These are phyloP conservation scores for Rhizoclosmatium sp. DNA, from an alignment of 192 early-diverging fungal genomes.

Conservation along the genomic window DNA sequence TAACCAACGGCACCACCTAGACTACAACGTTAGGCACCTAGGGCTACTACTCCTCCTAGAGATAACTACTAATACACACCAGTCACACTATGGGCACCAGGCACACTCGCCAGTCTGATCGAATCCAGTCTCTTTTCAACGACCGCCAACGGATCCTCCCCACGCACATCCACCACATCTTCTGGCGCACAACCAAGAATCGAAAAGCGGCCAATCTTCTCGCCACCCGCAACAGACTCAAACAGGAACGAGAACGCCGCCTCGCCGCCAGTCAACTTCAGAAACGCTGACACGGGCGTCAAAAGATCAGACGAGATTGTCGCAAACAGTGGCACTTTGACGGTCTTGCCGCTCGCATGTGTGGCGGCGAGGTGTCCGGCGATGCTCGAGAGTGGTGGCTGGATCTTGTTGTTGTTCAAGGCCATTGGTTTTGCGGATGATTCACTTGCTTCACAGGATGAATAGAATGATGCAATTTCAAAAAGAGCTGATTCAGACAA, in stretches of 20 bases:
- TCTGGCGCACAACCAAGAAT: conserved; percentile 94
- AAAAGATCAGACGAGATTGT: conserved; percentile 90
- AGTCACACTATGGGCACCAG: conserved; percentile 85
- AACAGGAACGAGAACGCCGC: conserved; percentile 90
- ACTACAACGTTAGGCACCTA: neutral
- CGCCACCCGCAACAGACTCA: conserved; percentile 92
- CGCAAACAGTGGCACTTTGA: conserved; percentile 81
- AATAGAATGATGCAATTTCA: too few relatives aligned
- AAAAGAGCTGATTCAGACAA: too few relatives aligned
- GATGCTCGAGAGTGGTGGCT: neutral
- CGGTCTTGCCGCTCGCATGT: neutral
- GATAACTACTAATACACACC: conserved; percentile 45
- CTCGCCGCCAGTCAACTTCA: conserved; percentile 71
- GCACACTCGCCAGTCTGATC: conserved; percentile 80
- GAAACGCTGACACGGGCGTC: conserved; percentile 96
- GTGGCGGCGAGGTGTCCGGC: neutral
- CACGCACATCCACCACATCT: conserved; percentile 78
- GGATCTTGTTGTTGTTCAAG: neutral
- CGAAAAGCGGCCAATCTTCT: conserved; percentile 95
- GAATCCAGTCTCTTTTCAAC: conserved; percentile 86
- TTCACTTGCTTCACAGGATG: too few relatives aligned
- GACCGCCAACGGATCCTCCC: conserved; percentile 85
- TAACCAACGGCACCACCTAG: conserved; percentile 96
- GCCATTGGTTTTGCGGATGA: too few relatives aligned
- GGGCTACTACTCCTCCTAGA: neutral